These are phyloP conservation scores for Piper betle DNA, from an alignment of 164 flowering plant genomes.

Conservation along the genomic window DNA sequence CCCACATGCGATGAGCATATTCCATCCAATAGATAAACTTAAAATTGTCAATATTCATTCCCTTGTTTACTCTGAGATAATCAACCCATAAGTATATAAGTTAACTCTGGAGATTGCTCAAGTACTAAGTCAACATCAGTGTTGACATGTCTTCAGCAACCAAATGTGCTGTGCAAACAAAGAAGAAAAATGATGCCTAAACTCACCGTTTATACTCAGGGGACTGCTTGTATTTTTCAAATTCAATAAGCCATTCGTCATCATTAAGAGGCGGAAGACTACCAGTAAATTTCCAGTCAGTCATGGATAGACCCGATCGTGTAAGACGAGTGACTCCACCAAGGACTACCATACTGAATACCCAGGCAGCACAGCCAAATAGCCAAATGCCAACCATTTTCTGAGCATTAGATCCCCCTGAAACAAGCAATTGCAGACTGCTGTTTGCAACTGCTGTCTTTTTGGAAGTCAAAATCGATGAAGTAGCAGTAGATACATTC, in stretches of 20 bases:
- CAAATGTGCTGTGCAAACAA: neutral
- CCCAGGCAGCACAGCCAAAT: slow-evolving; percentile 94
- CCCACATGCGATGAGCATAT: slow-evolving; percentile 99
- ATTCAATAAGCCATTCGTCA: slow-evolving; percentile 72
- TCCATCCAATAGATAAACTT: slow-evolving; percentile 99
- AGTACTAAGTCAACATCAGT: neutral
- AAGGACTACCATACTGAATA: slow-evolving; percentile 90
- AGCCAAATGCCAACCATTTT: slow-evolving; percentile 87
- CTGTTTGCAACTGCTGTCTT: slow-evolving; percentile 17
- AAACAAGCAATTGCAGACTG: slow-evolving; percentile 56
- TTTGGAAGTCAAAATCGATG: slow-evolving; percentile 22
- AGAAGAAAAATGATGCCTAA: neutral
- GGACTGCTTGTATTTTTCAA: slow-evolving; percentile 90
- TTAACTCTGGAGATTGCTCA: neutral
- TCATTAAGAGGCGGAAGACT: slow-evolving; percentile 73
- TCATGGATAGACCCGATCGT: slow-evolving; percentile 94
- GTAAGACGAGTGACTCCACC: slow-evolving; percentile 92
- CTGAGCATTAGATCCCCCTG: slow-evolving; percentile 75
- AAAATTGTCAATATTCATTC: slow-evolving; percentile 83
- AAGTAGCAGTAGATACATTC: slow-evolving; percentile 36
- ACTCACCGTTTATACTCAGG: slow-evolving; percentile 87
- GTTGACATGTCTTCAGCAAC: neutral
- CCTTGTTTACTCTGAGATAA: slow-evolving; percentile 62
- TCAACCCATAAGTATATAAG: slow-evolving; percentile 1
- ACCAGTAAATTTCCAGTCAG: slow-evolving; percentile 97